Evolutionary conservation across 23 red algal species (phyloP), one percentile per base, ranked within the genome.

Genomic region (Gracilaria domingensis): DNA sequence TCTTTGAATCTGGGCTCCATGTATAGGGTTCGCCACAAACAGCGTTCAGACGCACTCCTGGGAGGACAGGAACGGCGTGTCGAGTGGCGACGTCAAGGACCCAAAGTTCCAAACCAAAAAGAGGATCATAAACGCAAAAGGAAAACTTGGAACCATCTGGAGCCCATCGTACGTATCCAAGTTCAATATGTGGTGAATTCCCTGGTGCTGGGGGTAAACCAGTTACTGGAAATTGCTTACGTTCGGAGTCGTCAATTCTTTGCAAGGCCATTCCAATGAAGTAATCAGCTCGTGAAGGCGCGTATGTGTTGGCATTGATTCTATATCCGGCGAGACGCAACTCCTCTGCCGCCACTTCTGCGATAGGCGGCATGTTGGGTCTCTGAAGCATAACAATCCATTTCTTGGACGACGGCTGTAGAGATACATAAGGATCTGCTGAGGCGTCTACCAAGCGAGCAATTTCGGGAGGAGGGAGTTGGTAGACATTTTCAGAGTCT

Each of bases 161-260:
- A 5, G 96, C 78, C 96, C 96, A 98, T 28, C 91, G 81, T 24
- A 98, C 90, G 67, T 98, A 98, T 30, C 95, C 95, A 30, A 98
- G 67, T 60, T 88, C 84, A 42, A 76, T 60, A 77, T 70, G 66
- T 26, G 84, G 37, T 48, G 78, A 61, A 23, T 35, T 36, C 4
- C 54, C 84, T 39, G 79, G 79, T 6, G 75, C 58, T 32, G 85
- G 85, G 12, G 95, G 90, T 23, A 95, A 57, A 48, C 84, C 93
- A 4, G 57, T 79, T 1, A 98, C 26, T 11, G 87, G 56, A 14
- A 94, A 60, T 14, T 55, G 53, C 23, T 12, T 79, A 21, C 67
- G 73, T 67, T 83, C 50, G 21, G 62, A 35, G 53, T 95, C 86
- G 56, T 87, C 83, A 20, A 98, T 72, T 2, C 88, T 74, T 74